Percentiles rank a stretch among this genome's conserved stretches.
Conservation (phyloP, 208 protist species). For the Crithidia bombi region DNA sequence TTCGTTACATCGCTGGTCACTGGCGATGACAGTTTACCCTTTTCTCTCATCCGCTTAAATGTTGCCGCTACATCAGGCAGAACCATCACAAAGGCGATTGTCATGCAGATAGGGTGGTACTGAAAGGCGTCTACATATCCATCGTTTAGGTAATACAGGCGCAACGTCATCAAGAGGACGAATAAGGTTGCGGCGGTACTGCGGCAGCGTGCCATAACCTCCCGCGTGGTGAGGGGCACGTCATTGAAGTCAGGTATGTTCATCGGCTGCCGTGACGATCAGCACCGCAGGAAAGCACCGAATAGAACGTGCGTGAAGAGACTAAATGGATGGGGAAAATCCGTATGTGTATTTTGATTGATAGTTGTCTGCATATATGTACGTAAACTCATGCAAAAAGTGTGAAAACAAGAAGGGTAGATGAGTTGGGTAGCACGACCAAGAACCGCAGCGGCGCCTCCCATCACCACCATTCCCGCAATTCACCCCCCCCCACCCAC, state of each 20-base stretch:
- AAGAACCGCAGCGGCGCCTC: no score
- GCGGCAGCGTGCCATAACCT: conserved; percentile 23
- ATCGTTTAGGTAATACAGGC: conserved; percentile 15
- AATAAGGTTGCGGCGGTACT: conserved; percentile 19
- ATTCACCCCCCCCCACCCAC: no score
- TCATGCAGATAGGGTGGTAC: conserved; percentile 67
- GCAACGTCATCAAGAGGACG: conserved; percentile 13
- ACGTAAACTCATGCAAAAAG: no score
- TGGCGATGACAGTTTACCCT: neutral
- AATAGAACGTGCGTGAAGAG: no score
- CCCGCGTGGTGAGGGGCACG: conserved; percentile 1
- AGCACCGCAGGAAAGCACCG: no score
- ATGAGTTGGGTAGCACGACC: no score
- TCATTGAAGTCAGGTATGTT: conserved; percentile 1
- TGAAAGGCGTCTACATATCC: conserved; percentile 35
- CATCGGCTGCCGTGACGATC: no score
- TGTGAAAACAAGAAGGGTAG: no score
- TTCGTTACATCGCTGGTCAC: neutral
- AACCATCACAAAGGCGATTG: conserved; percentile 46
- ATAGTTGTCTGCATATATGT: no score
- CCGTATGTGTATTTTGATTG: no score
- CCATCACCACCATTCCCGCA: no score
- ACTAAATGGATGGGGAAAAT: no score
- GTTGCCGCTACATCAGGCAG: conserved; percentile 54
- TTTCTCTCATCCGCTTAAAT: conserved; percentile 35